Evolutionary conservation across 768 basidiomycete genomes (phyloP), one percentile per base, ranked within the genome.

Genomic region (Macrolepiota fuliginosa): DNA sequence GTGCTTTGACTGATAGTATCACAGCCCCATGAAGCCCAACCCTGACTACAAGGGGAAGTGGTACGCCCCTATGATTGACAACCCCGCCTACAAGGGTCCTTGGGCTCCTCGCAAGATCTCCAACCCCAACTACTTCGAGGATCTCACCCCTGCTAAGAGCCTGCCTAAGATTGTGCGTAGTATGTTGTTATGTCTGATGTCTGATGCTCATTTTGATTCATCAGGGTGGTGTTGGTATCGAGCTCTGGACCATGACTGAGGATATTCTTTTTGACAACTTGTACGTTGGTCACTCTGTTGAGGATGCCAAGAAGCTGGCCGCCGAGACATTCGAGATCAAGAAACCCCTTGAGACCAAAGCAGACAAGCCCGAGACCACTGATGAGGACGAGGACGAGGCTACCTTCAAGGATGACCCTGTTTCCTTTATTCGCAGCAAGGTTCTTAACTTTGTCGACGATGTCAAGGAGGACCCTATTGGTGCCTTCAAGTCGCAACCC

Each of bases 171-270:
- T 99, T 71, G 91, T 91, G 64, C 63, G 89, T 76, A 39, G 1
- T 29, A 6, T 63, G 17, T 11, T 4, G 1, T n/a, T 11, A 27
- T 19, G n/a, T 9, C 2, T 52, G 10, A 13, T 15, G 53, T 3
- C 15, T 22, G 13, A 66, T 55, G 54, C 55, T 67, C 3, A 68
- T 52, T 39, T 15, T 25, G 37, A 36, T 22, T 58, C 10, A 54
- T 24, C 62, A 91, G 90, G 92, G 93, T 67, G 95, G 94, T 77
- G 85, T 97, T 64, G 96, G 96, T 70, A 96, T 98, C 66, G 97
- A 99, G 77, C 87, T 98, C 68, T 99, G 97, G 97, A 96, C 96
- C 50, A 99, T 98, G 97, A 96, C 96, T 46, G 92, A 92, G 76
- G 89, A 92, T 71, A 95, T 95, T 68, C 82, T 95, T 67, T 96